These are phyloP conservation scores for Glomus cerebriforme DNA, from an alignment of 192 early-diverging fungal genomes.

Conservation along the genomic window DNA sequence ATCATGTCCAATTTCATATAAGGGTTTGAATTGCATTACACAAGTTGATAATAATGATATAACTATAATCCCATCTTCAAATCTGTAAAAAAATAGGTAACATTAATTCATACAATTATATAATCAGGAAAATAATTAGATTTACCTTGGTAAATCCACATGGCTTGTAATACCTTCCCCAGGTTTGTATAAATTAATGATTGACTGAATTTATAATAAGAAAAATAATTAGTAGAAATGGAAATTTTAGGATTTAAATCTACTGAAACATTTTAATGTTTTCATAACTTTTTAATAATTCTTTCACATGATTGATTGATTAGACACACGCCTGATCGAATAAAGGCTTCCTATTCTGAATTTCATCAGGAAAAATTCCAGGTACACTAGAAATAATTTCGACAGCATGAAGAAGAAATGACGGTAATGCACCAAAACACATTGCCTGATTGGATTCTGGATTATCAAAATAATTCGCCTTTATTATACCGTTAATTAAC, in stretches of 20 bases:
- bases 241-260: no score
- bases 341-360: conserved; percentile 37
- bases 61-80: conserved; percentile 47
- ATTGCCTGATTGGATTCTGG: conserved; percentile 42
- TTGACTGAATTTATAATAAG: conserved; percentile 15
- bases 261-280: background rate
- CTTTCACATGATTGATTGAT: background rate
- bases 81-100: conserved; percentile 26
- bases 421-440: conserved; percentile 44
- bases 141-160: conserved; percentile 42
- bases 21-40: conserved; percentile 42
- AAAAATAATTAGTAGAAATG: background rate
- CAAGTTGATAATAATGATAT: conserved; percentile 45
- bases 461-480: conserved; percentile 30
- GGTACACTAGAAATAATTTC: conserved; percentile 5
- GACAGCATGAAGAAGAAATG: conserved; percentile 9
- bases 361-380: conserved; percentile 26
- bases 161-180: conserved; percentile 45
- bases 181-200: conserved; percentile 43
- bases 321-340: conserved; percentile 43
- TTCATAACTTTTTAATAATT: background rate
- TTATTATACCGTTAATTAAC: conserved; percentile 33
- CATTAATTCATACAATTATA: background rate
- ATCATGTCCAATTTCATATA: background rate
- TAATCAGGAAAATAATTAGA: background rate